A percentile compares a stretch with the other conserved stretches of the same genome.
Evolutionary conservation across 495 filamentous ascomycete genomes (phyloP).

Genomic region (Umbilicaria muhlenbergii): DNA sequence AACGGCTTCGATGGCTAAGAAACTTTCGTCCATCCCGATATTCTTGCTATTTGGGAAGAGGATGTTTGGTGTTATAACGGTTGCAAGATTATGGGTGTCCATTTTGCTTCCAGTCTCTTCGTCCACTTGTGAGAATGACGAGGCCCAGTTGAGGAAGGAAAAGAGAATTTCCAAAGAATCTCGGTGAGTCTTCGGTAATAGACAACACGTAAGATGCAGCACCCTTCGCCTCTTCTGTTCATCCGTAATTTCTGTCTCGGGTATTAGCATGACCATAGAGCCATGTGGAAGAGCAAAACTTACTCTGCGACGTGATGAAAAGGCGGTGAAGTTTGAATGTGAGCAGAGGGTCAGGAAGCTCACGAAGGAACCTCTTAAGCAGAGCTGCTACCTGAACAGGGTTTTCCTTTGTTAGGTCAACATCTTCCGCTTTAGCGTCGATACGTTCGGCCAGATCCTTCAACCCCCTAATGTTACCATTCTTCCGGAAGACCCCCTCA

Average conservation of each 20-base stretch:
- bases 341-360: conserved; percentile 86
- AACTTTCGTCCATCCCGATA: conserved; percentile 62
- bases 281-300: conserved; percentile 13
- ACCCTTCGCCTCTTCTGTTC: conserved; percentile 68
- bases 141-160: conserved; percentile 93
- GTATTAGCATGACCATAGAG: conserved; percentile 13
- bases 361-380: conserved; percentile 87
- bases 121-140: conserved; percentile 92
- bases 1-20: conserved; percentile 83
- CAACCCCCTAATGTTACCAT: conserved; percentile 86
- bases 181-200: conserved; percentile 82
- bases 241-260: conserved; percentile 54
- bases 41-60: conserved; percentile 54
- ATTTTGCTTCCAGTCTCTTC: conserved; percentile 90
- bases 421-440: conserved; percentile 67
- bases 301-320: conserved; percentile 78
- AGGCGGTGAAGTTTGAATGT: conserved; percentile 89
- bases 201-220: conserved; percentile 81
- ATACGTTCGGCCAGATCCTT: conserved; percentile 71
- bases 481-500: conserved; percentile 98
- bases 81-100: conserved; percentile 96
- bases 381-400: conserved; percentile 91
- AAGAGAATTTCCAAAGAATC: conserved; percentile 93
- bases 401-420: conserved; percentile 69
- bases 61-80: conserved; percentile 96